These are phyloP conservation scores for Quambalaria eucalypti DNA, from an alignment of 1,284 basidiomycete species.

Conservation along the genomic window DNA sequence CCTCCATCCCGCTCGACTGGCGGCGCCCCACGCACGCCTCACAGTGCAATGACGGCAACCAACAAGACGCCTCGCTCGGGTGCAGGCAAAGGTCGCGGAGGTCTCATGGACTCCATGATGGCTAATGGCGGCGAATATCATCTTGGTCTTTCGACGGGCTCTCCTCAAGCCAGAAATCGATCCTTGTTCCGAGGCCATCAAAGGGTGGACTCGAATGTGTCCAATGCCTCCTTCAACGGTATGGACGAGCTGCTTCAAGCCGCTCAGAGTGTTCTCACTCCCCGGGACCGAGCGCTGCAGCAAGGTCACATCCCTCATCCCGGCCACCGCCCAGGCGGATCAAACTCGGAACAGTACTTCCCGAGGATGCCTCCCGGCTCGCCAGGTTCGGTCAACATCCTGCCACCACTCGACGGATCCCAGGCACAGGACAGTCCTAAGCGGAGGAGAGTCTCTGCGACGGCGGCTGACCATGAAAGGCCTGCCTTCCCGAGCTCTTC, in stretches of 20 bases:
- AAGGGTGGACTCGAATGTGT: constrained; percentile 9
- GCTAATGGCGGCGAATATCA: neutral
- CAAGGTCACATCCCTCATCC: too few species aligned
- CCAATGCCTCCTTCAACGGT: constrained; percentile 28
- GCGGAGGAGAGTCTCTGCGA: neutral
- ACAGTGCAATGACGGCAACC: neutral
- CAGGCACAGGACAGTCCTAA: neutral
- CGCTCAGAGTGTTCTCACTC: constrained; percentile 38
- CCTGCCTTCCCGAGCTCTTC: neutral
- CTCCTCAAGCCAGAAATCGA: neutral
- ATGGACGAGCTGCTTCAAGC: constrained; percentile 45
- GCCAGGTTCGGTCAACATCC: neutral
- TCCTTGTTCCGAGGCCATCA: constrained; percentile 5
- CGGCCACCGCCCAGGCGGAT: too few species aligned
- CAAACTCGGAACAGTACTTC: neutral
- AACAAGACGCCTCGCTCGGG: neutral
- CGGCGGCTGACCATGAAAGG: neutral
- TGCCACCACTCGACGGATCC: neutral
- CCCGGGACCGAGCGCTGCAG: constrained; percentile 10
- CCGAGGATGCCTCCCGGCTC: neutral
- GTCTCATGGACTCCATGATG: neutral
- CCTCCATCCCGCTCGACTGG: neutral
- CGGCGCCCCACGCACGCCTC: constrained; percentile 12
- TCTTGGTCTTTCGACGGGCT: neutral
- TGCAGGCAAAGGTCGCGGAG: neutral